Evolutionary conservation across 1,284 basidiomycete species (phyloP), one percentile per base, ranked within the genome.

Genomic region (Peniophora sp.): DNA sequence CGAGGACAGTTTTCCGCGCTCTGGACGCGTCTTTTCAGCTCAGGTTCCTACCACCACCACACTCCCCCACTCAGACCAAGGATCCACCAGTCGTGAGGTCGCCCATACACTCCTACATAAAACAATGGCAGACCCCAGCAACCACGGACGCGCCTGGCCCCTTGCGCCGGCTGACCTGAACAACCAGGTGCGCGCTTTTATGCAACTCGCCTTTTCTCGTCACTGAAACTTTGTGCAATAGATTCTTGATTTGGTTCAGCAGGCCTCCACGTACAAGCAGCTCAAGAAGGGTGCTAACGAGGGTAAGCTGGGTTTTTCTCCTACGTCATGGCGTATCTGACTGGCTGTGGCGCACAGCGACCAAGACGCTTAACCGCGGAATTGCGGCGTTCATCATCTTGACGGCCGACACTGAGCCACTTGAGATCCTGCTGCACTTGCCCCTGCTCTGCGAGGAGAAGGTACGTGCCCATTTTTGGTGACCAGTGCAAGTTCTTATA

Each of bases 401-500:
- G 72, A 97, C 97, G 53, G 97, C 94, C 55, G 93, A 97, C 64
- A 96, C 96, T 45, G 95, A 99, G 70, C 96, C 96, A 49, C 82
- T 99, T 63, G 96, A 99, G 69, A 99, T 99, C 67, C 75, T 99
- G 48, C 83, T 99, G 58, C 97, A 99, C 71, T 83, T 99, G 24
- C 97, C 97, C 44, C 78, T 99, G 50, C 78, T 99, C 43, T 99
- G 97, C 68, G 97, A 99, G 72, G 97, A 99, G 77, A 99, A 99
- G 80, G 89, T 85, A 50, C 9, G n/a, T n/a, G 70, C 55, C n/a
- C 12, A n/a, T n/a, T 45, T 17, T 17, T 35, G 48, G 10, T 3
- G 35, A 27, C 20, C 34, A 52, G 54, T 52, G 47, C 51, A 53
- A n/a, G n/a, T n/a, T n/a, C 43, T 53, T 51, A 34, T 39, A 44